phyloP scores from a whole-genome alignment of 192 early-diverging fungal species.

The Bifiguratus adelaidae region DNA sequence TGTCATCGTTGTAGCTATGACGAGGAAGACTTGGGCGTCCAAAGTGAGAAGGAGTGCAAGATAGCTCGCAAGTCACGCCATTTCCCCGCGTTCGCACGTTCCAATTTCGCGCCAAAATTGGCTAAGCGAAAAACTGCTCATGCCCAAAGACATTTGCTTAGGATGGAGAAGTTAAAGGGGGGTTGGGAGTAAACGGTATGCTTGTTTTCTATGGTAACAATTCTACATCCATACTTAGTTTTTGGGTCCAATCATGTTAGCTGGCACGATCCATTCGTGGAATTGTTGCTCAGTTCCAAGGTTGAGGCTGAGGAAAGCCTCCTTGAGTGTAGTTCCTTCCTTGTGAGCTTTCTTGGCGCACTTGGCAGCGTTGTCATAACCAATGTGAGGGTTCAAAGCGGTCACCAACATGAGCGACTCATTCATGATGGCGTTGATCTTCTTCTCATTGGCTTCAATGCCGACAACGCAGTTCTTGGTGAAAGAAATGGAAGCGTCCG shows the following conservation, averaged over 20 bases:
- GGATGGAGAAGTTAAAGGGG: too few relatives aligned
- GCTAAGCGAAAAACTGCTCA: too few relatives aligned
- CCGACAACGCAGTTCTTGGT: conserved; percentile 93
- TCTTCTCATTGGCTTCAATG: conserved; percentile 87
- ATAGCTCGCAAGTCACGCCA: too few relatives aligned
- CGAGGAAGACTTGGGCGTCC: too few relatives aligned
- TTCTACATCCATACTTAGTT: neutral
- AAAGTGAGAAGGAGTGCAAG: too few relatives aligned
- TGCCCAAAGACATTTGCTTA: too few relatives aligned
- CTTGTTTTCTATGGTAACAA: neutral
- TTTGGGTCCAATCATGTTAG: conserved; percentile 67
- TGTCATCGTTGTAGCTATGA: too few relatives aligned
- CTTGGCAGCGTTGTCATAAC: conserved; percentile 82
- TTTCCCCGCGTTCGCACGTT: too few relatives aligned
- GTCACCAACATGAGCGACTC: conserved; percentile 98
- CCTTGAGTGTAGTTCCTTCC: conserved; percentile 70
- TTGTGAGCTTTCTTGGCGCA: conserved; percentile 98
- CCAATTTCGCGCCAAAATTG: too few relatives aligned
- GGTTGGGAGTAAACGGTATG: too few relatives aligned
- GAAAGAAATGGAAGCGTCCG: conserved; percentile 86
- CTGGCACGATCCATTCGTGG: conserved; percentile 91
- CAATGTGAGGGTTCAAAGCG: conserved; percentile 96
- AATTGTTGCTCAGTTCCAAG: conserved; percentile 86
- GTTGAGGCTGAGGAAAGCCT: conserved; percentile 83
- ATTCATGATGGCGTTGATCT: conserved; percentile 79